phyloP scores from a whole-genome alignment of 441 rosid genomes.

The Aquilaria agallochum region DNA sequence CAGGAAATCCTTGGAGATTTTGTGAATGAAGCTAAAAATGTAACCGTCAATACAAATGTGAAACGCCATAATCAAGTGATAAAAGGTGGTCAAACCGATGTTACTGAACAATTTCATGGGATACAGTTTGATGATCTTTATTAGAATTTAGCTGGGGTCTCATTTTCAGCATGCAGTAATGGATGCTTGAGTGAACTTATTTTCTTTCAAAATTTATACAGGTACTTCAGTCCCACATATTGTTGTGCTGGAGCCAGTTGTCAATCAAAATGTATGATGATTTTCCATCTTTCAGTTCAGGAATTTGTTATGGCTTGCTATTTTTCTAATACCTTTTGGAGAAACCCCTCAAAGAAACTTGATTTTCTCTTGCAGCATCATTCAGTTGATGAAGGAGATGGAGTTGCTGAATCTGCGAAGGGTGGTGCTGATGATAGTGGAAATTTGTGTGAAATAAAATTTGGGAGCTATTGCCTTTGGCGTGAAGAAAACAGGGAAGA shows the following conservation, averaged over 20 bases:
- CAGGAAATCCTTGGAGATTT: constrained; percentile 40
- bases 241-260: constrained; percentile 30
- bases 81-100: constrained; percentile 34
- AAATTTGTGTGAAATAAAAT: constrained; percentile 64
- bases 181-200: neutral
- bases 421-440: constrained; percentile 38
- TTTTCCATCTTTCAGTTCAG: neutral
- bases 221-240: constrained; percentile 33
- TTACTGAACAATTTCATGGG: constrained; percentile 9
- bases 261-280: constrained; percentile 40
- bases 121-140: constrained; percentile 10
- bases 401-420: constrained; percentile 18
- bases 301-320: constrained; percentile 10
- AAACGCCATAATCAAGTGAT: constrained; percentile 18
- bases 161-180: neutral
- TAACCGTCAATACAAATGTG: constrained; percentile 23
- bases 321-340: constrained; percentile 11
- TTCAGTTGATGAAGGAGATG: constrained; percentile 18
- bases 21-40: constrained; percentile 34
- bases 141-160: constrained; percentile 4
- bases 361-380: constrained; percentile 38
- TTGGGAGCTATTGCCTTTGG: constrained; percentile 96
- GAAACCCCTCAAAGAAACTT: constrained; percentile 17
- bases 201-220: constrained; percentile 22
- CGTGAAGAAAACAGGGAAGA: constrained; percentile 69